Evolutionary conservation across 2,329 filamentous ascomycete genomes (phyloP), one percentile per base, ranked within the genome.

Genomic region (Gliomastix tumulicola): DNA sequence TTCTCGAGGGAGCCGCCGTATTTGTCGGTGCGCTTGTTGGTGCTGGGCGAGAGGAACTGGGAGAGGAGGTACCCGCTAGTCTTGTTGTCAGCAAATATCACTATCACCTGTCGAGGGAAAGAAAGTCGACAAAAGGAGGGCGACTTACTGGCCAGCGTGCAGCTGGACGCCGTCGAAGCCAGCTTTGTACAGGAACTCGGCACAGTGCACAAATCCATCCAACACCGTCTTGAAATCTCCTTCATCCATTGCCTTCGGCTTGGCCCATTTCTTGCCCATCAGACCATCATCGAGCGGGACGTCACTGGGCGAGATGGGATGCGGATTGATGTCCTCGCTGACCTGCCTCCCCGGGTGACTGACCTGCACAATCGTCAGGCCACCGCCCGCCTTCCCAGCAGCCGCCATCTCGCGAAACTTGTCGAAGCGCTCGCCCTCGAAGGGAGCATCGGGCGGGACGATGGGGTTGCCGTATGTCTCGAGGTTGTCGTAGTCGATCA

Each of bases 271-370:
- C 43, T 48, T 44, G 5, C 53, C 51, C 41, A 49, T 35, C 7
- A 28, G 17, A 20, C 44, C 47, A 4, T 46, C 49, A 21, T 41
- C 40, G 6, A 61, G 50, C 31, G 56, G 56, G 2, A 66, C 46
- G 19, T 60, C 62, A 16, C 56, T 62, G 1, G 66, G 55, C 8
- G 63, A 65, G 33, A 69, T 58, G 5, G 65, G 60, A 27, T 61
- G 43, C 25, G 51, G 48, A 33, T 57, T 53, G 30, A 63, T 43
- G 3, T 41, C 46, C 2, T 49, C 49, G 10, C 46, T 37, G 2
- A 60, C 54, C 48, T 83, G 77, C 1, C 78, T 65, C 7, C 79
- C 79, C 0, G 79, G 76, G 45, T 84, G 79, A 36, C 63, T 69
- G 37, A 84, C 63, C 49, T 85, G 80, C 1, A 59, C 76, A 12